Percentiles rank a stretch among this genome's conserved stretches.
Evolutionary conservation across 2,329 filamentous ascomycete genomes (phyloP).

Genomic region (Nemania abortiva): DNA sequence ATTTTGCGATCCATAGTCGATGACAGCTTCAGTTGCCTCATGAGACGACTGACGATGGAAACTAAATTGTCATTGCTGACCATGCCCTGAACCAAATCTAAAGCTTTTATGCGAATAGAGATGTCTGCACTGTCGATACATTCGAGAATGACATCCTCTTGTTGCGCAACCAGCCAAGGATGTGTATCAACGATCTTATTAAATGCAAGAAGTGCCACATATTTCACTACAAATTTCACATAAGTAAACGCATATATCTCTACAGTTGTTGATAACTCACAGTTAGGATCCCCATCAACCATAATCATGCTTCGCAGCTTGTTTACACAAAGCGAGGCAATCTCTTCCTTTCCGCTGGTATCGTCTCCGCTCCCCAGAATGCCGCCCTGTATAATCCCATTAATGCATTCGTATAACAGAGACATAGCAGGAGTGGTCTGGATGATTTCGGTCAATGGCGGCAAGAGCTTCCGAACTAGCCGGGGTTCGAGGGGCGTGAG

Average conservation of each 20-base stretch:
- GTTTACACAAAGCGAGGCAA: constrained; percentile 89
- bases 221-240: constrained; percentile 77
- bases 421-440: constrained; percentile 97
- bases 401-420: constrained; percentile 97
- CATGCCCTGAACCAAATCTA: constrained; percentile 94
- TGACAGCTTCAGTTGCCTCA: constrained; percentile 84
- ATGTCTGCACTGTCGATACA: constrained; percentile 97
- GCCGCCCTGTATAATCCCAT: constrained; percentile 96
- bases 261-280: constrained; percentile 65
- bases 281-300: constrained; percentile 91
- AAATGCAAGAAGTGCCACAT: constrained; percentile 93
- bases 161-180: constrained; percentile 86
- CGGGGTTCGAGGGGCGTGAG: constrained; percentile 92
- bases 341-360: constrained; percentile 85
- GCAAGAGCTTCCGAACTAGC: constrained; percentile 88
- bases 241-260: constrained; percentile 38
- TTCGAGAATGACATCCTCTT: constrained; percentile 95
- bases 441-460: constrained; percentile 92
- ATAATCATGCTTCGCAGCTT: constrained; percentile 96
- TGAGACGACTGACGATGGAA: constrained; percentile 84
- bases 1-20: constrained; percentile 63
- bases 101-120: constrained; percentile 90
- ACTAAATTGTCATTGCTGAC: constrained; percentile 88
- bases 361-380: constrained; percentile 88
- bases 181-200: constrained; percentile 94